A percentile compares a stretch with the other conserved stretches of the same genome.
These are phyloP conservation scores for Austroboletus festivus DNA, from an alignment of 768 basidiomycete genomes.

Conservation along the genomic window DNA sequence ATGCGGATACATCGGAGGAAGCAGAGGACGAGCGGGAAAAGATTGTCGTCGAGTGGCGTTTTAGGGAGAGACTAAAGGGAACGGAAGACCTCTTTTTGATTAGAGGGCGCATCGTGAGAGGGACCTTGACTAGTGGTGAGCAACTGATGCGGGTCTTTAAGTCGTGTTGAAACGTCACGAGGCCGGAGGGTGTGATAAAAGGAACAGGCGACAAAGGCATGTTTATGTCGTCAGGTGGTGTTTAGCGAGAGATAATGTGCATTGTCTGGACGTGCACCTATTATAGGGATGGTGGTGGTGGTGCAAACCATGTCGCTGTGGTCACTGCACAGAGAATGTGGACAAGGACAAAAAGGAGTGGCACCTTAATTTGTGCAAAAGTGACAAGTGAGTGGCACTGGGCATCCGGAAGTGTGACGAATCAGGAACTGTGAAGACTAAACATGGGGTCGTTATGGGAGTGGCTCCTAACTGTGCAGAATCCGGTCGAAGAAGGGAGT, in stretches of 20 bases:
- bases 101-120: constrained; percentile 27
- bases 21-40: constrained; percentile 21
- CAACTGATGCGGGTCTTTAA: constrained; percentile 29
- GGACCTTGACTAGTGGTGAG: constrained; percentile 24
- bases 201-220: constrained; percentile 27
- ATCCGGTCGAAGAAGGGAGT: constrained; percentile 21
- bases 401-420: constrained; percentile 7
- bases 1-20: constrained; percentile 11
- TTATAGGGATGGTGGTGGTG: constrained; percentile 16
- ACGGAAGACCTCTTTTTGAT: constrained; percentile 28
- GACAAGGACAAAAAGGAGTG: constrained; percentile 8
- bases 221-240: constrained; percentile 13
- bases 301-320: constrained; percentile 19
- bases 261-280: constrained; percentile 17
- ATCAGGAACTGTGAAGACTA: constrained; percentile 9
- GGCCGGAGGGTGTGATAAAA: constrained; percentile 26
- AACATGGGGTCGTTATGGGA: constrained; percentile 16
- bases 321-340: constrained; percentile 17
- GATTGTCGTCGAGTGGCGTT: constrained; percentile 26
- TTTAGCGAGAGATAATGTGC: constrained; percentile 18
- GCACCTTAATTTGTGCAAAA: constrained; percentile 17
- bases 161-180: constrained; percentile 27
- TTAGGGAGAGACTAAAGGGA: constrained; percentile 18
- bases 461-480: constrained; percentile 5
- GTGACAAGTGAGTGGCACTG: constrained; percentile 10